Evolutionary conservation across 2,329 filamentous ascomycete genomes (phyloP).

Genomic region (Huntiella decipiens): DNA sequence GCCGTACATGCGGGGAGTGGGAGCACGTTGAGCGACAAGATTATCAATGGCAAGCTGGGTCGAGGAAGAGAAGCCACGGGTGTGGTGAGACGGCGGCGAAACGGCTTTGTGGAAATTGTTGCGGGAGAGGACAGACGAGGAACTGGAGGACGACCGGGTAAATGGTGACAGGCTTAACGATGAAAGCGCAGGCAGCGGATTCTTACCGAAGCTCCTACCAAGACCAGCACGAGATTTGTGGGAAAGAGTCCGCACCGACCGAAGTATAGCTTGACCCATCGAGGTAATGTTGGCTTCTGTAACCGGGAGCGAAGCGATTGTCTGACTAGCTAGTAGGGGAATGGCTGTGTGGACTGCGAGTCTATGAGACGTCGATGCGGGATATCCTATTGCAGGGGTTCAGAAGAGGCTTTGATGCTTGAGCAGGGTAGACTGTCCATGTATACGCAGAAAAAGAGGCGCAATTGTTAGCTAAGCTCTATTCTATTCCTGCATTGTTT

Average conservation of each 20-base stretch:
- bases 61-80: not conserved
- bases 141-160: not conserved
- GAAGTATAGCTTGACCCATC: constrained; percentile 9
- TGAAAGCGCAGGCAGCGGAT: not conserved
- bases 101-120: too few relatives aligned
- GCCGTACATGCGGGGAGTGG: constrained; percentile 57
- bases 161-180: not conserved
- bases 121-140: not conserved
- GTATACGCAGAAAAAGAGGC: too few relatives aligned
- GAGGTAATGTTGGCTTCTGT: not conserved
- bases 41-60: not conserved
- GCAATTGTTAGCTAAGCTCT: too few relatives aligned
- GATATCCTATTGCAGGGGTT: not conserved
- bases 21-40: constrained; percentile 11
- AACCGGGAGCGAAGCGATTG: not conserved
- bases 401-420: too few relatives aligned
- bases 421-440: too few relatives aligned
- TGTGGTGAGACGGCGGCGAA: not conserved
- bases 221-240: constrained; percentile 3
- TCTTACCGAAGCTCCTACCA: constrained; percentile 1
- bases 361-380: not conserved
- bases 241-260: constrained; percentile 8
- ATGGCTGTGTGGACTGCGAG: not conserved
- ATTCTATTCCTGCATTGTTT: too few relatives aligned
- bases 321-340: not conserved